Conservation (phyloP, 306 rosid genomes). For the Vigna unguiculata region DNA sequence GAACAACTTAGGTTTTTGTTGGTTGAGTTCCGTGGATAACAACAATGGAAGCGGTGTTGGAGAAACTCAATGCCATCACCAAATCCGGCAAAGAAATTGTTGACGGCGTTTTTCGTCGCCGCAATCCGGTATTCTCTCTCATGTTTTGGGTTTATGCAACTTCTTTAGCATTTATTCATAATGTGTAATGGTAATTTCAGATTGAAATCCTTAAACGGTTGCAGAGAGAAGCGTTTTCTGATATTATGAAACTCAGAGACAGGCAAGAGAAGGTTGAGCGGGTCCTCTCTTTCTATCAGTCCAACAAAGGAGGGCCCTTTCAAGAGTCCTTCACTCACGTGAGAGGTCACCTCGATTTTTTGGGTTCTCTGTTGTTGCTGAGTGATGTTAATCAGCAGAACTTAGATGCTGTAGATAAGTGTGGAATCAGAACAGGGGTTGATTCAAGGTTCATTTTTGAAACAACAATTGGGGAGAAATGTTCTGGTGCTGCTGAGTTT, state of each 20-base stretch:
- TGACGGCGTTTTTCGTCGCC: conserved; percentile 55
- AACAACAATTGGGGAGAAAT: conserved; percentile 61
- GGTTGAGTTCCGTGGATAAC: conserved; percentile 7
- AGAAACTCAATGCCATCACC: conserved; percentile 55
- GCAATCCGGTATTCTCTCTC: conserved; percentile 64
- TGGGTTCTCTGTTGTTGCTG: conserved; percentile 67
- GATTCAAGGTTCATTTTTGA: conserved; percentile 75
- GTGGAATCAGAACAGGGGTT: conserved; percentile 76
- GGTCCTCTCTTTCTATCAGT: conserved; percentile 69
- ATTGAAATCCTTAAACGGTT: conserved; percentile 85
- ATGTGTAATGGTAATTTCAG: conserved; percentile 54
- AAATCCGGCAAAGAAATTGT: conserved; percentile 64
- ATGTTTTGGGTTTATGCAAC: background rate
- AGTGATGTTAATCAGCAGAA: conserved; percentile 54
- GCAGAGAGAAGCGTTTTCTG: conserved; percentile 90
- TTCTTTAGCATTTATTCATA: background rate
- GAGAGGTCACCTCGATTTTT: conserved; percentile 73
- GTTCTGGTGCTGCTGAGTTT: conserved; percentile 72
- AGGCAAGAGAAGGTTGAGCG: conserved; percentile 91
- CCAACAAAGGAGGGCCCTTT: conserved; percentile 75
- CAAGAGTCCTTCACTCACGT: conserved; percentile 67
- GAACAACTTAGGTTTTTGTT: background rate
- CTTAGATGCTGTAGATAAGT: conserved; percentile 49
- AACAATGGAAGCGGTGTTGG: conserved; percentile 59
- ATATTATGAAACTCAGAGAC: conserved; percentile 85